Evolutionary conservation across 306 rosid species (phyloP), one percentile per base, ranked within the genome.

Genomic region (Citrullus colocynthis): DNA sequence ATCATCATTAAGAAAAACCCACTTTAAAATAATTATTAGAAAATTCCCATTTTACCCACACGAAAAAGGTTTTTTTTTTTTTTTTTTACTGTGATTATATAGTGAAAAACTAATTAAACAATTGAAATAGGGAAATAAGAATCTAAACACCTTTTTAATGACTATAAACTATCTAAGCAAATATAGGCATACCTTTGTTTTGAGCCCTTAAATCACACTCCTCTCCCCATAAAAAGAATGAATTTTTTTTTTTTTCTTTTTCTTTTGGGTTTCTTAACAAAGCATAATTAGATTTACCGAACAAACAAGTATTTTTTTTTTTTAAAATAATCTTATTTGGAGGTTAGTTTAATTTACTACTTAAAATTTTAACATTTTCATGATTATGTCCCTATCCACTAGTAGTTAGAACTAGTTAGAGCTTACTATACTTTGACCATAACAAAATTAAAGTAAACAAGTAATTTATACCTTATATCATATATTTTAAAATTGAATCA

Each of bases 151-250:
- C 10, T 51, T 51, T 60, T 60, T 60, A 3, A 60, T 60, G 66
- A 30, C 66, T 60, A 60, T 28, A 14, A 61, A 14, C 18, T 2
- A 48, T 48, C 54, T 48, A 48, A 48, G 54, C 54, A 48, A 48
- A 48, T 2, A 48, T 48, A 48, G 36, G 66, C 4, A 61, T 61
- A 80, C 69, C 69, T 58, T 57, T 65, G 7, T 34, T 75, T 76
- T 56, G 83, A 81, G 83, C 83, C 83, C 83, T 41, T 65, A 76
- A 81, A 70, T 70, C 36, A 69, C 60, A 55, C 21, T 45, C 70
- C 54, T 58, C 41, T 11, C 41, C 77, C 45, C 59, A 58, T 42
- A 66, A 65, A 76, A 79, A 65, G 24, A 49, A 76, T 44, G 18
- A 32, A 55, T 80, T 8, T 36, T 5, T 36, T 36, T 36, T 36